phyloP scores from a whole-genome alignment of 2,329 filamentous ascomycete species.

The Fusarium oligoseptatum region DNA sequence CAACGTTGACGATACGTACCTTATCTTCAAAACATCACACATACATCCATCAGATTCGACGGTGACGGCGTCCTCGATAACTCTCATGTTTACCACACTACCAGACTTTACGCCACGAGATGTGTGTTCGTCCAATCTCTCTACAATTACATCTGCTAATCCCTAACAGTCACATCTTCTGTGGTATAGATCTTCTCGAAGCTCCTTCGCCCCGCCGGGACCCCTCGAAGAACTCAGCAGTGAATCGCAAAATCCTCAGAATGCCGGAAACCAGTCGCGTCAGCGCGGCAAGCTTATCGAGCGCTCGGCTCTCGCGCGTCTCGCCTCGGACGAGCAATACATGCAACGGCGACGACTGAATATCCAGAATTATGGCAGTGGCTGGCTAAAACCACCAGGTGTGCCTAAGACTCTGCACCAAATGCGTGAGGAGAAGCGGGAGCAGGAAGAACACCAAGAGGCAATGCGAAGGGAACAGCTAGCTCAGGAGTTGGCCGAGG shows the following conservation, averaged over 20 bases:
- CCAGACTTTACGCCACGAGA: conserved; percentile 78
- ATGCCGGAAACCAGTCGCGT: conserved; percentile 52
- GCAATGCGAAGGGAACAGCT: conserved; percentile 78
- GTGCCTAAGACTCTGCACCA: conserved; percentile 91
- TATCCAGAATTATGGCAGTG: conserved; percentile 87
- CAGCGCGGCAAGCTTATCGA: conserved; percentile 63
- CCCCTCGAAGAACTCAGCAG: conserved; percentile 51
- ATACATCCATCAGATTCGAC: conserved; percentile 30
- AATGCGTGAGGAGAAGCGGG: conserved; percentile 87
- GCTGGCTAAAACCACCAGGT: conserved; percentile 92
- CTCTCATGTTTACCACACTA: conserved; percentile 71
- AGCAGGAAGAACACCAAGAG: conserved; percentile 87
- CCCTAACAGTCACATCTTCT: conserved; percentile 74
- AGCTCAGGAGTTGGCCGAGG: conserved; percentile 80
- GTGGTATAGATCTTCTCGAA: conserved; percentile 78
- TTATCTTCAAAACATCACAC: conserved; percentile 2
- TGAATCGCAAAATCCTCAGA: conserved; percentile 45
- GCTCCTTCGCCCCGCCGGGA: conserved; percentile 56
- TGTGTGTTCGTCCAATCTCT: conserved; percentile 59
- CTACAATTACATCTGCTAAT: conserved; percentile 17
- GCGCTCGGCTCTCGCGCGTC: conserved; percentile 74
- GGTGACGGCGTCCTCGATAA: conserved; percentile 29
- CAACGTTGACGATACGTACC: conserved; percentile 19
- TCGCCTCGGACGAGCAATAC: conserved; percentile 82
- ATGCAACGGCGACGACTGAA: conserved; percentile 83